These are phyloP conservation scores for Colletotrichum spinosum DNA, from an alignment of 2,329 filamentous ascomycete species.

Conservation along the genomic window DNA sequence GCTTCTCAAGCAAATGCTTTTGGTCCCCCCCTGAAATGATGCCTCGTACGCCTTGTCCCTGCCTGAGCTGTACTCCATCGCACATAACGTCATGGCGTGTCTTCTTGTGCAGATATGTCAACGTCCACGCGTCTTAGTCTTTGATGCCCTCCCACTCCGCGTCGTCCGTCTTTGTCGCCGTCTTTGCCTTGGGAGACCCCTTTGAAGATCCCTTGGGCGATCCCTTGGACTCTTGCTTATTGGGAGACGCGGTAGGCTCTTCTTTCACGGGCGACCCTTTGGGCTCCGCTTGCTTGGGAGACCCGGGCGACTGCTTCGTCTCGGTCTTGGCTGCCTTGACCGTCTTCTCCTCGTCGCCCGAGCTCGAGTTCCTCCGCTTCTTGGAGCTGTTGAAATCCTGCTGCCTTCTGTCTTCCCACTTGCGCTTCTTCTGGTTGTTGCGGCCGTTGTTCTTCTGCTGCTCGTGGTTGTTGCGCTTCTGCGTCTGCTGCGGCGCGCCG, in stretches of 20 bases:
- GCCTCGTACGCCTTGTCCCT: slow-evolving; percentile 31
- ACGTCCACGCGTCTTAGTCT: slow-evolving; percentile 22
- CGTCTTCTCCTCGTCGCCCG: slow-evolving; percentile 32
- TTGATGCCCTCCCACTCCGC: slow-evolving; percentile 40
- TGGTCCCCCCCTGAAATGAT: slow-evolving; percentile 16
- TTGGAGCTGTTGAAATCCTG: slow-evolving; percentile 16
- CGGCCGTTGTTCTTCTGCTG: slow-evolving; percentile 26
- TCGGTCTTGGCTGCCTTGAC: slow-evolving; percentile 24
- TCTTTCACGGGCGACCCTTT: slow-evolving; percentile 16
- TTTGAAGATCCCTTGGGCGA: slow-evolving; percentile 23
- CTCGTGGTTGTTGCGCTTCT: slow-evolving; percentile 32
- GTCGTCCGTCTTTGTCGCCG: slow-evolving; percentile 28
- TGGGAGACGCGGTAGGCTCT: slow-evolving; percentile 16
- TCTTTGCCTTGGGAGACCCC: slow-evolving; percentile 30
- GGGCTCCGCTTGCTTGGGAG: slow-evolving; percentile 1
- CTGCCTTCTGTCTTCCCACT: slow-evolving; percentile 30
- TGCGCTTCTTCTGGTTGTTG: slow-evolving; percentile 37
- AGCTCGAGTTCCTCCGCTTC: slow-evolving; percentile 37
- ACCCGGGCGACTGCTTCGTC: neutral
- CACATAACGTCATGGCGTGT: slow-evolving; percentile 8
- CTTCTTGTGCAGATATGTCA: neutral
- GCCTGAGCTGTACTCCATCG: slow-evolving; percentile 6
- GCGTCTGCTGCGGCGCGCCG: slow-evolving; percentile 41
- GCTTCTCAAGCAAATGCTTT: slow-evolving; percentile 17
- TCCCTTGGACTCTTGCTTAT: slow-evolving; percentile 20